Evolutionary conservation across 2,329 filamentous ascomycete species (phyloP), one percentile per base, ranked within the genome.

Genomic region (Fusarium humuli): DNA sequence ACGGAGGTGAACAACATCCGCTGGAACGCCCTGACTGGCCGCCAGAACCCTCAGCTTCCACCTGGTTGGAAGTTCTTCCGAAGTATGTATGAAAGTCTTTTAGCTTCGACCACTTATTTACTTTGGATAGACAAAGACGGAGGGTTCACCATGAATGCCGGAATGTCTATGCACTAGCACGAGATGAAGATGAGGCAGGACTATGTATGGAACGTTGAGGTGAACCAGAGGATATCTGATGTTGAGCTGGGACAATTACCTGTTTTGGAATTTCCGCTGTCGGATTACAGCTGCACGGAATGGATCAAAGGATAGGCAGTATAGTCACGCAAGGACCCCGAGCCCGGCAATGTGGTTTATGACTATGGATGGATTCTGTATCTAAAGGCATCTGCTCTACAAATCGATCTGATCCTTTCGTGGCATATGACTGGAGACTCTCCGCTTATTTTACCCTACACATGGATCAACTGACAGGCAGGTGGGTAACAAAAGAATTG

Each of bases 1-100:
- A n/a, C 27, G 3, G 27, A 37, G 5, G 20, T 55, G 9, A 29
- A 61, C n/a, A 44, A 42, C 10, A 23, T 67, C 5, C 40, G 22
- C 12, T 67, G 64, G 64, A 7, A 22, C 4, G 23, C 44, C 9
- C 25, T 66, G 3, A 41, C 37, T 6, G 48, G 63, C 2, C 62
- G 55, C 3, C 32, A 25, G 11, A 52, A 34, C n/a, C 12, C 32
- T 2, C 12, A n/a, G 2, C 27, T 27, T 4, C 34, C 48, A 16
- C 16, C 48, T 29, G 49, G 13, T 6, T 29, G 27, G 27, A 29
- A 29, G 5, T 29, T 29, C 14, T 27, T 53, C 14, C 49, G 49
- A 42, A 53, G 49, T 41, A 13, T 27, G 49, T 53, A 20, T 20
- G 3, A 12, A 4, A 3, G 2, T 29, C 2, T 7, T 12, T 6